Evolutionary conservation across 441 rosid species (phyloP).

Genomic region (Gossypium schwendimanii): DNA sequence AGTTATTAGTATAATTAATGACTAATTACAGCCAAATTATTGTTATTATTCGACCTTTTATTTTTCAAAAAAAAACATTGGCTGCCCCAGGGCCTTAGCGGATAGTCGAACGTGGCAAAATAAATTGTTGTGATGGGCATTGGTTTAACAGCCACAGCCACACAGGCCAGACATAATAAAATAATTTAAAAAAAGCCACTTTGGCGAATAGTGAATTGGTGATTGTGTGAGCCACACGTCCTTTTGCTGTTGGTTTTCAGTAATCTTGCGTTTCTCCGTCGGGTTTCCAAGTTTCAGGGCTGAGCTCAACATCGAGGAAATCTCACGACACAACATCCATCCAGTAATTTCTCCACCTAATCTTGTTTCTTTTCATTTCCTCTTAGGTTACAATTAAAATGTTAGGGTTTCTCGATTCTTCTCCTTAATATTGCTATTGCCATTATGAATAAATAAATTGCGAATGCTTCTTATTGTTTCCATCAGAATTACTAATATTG

Average conservation of each 20-base stretch:
- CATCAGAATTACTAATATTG: not conserved
- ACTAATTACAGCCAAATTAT: not conserved
- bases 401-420: constrained; percentile 2
- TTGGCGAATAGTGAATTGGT: not conserved
- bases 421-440: not conserved
- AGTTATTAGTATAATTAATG: not conserved
- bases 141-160: not conserved
- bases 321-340: not conserved
- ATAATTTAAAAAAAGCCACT: not conserved
- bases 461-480: not conserved
- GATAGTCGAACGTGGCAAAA: not conserved
- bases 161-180: not conserved
- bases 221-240: constrained; percentile 6
- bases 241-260: not conserved
- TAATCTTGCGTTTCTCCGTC: not conserved
- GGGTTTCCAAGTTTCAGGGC: not conserved
- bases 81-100: not conserved
- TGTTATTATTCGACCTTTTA: not conserved
- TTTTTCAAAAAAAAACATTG: not conserved
- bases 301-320: not conserved
- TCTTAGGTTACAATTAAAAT: not conserved
- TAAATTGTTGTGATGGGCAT: not conserved
- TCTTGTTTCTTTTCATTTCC: not conserved
- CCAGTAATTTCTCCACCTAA: not conserved
- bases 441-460: not conserved